Evolutionary conservation across 192 early-diverging fungal species (phyloP).

Genomic region (Coemansia sp.): DNA sequence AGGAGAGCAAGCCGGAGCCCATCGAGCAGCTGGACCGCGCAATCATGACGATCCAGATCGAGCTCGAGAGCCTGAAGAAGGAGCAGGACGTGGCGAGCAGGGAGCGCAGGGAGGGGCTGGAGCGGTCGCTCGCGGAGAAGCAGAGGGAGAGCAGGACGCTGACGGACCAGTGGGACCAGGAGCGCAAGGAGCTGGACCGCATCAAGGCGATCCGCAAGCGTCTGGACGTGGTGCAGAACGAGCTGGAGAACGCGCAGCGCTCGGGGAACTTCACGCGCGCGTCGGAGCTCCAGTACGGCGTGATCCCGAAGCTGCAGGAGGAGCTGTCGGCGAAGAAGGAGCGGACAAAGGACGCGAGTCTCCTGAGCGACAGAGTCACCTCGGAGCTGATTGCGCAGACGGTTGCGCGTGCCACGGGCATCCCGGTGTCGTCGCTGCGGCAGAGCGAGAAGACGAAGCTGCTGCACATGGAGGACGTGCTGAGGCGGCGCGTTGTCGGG

Average conservation of each 20-base stretch:
- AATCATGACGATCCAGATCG: conserved; percentile 77
- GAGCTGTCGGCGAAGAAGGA: conserved; percentile 62
- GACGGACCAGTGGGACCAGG: conserved; percentile 65
- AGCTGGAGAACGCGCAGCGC: conserved; percentile 73
- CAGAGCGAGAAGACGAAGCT: conserved; percentile 71
- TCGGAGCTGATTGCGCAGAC: conserved; percentile 75
- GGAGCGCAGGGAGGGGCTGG: conserved; percentile 63
- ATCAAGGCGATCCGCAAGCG: conserved; percentile 69
- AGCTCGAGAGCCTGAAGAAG: conserved; percentile 76
- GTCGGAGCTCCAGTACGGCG: conserved; percentile 76
- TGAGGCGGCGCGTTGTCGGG: conserved; percentile 66
- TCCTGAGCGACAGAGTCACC: conserved; percentile 80
- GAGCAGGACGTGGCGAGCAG: conserved; percentile 70
- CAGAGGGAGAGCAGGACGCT: conserved; percentile 61
- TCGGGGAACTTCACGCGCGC: conserved; percentile 71
- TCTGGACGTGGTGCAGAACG: conserved; percentile 71
- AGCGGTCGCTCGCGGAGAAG: conserved; percentile 61
- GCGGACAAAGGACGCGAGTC: conserved; percentile 46
- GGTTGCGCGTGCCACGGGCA: conserved; percentile 73
- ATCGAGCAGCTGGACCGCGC: conserved; percentile 72
- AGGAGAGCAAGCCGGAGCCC: conserved; percentile 76
- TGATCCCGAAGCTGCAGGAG: conserved; percentile 71
- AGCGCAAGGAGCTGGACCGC: conserved; percentile 67
- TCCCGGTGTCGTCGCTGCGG: conserved; percentile 72
- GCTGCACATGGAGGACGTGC: conserved; percentile 67